These are phyloP conservation scores for Serendipita sp. DNA, from an alignment of 768 basidiomycete species.

Conservation along the genomic window DNA sequence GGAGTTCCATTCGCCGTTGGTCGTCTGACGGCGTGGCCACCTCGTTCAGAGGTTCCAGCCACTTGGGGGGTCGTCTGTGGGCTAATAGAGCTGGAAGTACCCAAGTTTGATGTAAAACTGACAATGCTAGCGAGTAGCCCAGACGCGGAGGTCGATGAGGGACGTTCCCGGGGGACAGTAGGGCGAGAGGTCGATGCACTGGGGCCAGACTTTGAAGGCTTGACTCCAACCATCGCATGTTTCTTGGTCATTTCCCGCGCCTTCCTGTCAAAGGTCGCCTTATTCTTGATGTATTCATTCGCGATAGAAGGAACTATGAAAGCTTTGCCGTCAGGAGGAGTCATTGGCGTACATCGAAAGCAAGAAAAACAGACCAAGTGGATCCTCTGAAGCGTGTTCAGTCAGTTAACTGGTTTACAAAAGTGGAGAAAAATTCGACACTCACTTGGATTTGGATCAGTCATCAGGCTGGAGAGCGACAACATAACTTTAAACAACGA, in stretches of 20 bases:
- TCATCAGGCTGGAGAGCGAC: slow-evolving; percentile 80
- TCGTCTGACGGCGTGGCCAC: background rate
- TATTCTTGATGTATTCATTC: background rate
- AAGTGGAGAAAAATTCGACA: no score
- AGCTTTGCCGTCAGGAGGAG: background rate
- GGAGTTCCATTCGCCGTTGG: background rate
- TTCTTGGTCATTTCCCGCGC: background rate
- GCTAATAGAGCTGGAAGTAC: background rate
- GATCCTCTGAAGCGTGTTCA: no score
- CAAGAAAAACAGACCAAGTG: background rate
- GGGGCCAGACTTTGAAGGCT: background rate
- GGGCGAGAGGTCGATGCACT: background rate
- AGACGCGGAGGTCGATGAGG: background rate
- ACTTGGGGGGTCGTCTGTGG: background rate
- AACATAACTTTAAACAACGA: slow-evolving; percentile 91
- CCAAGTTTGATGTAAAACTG: background rate
- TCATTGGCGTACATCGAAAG: background rate
- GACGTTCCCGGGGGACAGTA: background rate
- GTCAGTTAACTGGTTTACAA: background rate
- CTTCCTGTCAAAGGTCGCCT: background rate
- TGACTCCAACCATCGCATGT: background rate
- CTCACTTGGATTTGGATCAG: slow-evolving; percentile 87
- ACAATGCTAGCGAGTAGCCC: background rate
- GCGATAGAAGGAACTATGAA: background rate
- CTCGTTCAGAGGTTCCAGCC: background rate